Base-by-base conservation (phyloP, 345 rosid species). In the Durio zibethinus region DNA sequence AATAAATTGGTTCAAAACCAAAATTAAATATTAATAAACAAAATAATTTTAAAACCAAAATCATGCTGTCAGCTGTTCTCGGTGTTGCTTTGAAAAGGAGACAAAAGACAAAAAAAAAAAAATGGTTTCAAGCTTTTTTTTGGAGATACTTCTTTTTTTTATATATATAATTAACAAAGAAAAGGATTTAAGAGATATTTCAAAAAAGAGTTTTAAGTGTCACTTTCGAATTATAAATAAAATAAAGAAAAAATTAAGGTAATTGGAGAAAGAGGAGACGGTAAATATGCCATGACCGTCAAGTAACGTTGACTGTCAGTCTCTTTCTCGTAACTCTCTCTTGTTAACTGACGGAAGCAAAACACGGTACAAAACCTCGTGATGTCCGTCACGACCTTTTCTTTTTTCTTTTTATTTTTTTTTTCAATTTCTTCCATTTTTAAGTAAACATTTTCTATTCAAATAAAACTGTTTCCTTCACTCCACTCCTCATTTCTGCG, bases 211-310 rank as follows among this genome's bases (percentile, higher is more conserved):
- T n/a, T n/a, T n/a, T n/a, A n/a, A n/a, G n/a, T n/a, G n/a, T n/a
- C n/a, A n/a, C n/a, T n/a, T n/a, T n/a, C n/a, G n/a, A n/a, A n/a
- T n/a, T n/a, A n/a, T n/a, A n/a, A n/a, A 33, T 33, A 33, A 36
- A 43, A 69, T n/a, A 23, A 35, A 14, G 5, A 20, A 35, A 50
- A 63, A 7, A n/a, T 38, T 27, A 16, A 69, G 12, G 0, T 10
- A 64, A 59, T 21, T 12, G 18, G 50, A 54, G 60, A 72, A 45
- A 60, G 50, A 25, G 38, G 42, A 16, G 43, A 50, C 16, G n/a
- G 14, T 2, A 35, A 76, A 76, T 78, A 76, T 73, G 33, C 80
- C 71, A 27, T 73, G 31, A 76, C 78, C 80, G 80, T 83, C 70
- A 76, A 35, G 16, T 80, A 76, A 83, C 81, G 79, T 56, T 69